Base-by-base conservation (phyloP, 2,329 filamentous ascomycete species). In the Ascochyta viciae-villosae region DNA sequence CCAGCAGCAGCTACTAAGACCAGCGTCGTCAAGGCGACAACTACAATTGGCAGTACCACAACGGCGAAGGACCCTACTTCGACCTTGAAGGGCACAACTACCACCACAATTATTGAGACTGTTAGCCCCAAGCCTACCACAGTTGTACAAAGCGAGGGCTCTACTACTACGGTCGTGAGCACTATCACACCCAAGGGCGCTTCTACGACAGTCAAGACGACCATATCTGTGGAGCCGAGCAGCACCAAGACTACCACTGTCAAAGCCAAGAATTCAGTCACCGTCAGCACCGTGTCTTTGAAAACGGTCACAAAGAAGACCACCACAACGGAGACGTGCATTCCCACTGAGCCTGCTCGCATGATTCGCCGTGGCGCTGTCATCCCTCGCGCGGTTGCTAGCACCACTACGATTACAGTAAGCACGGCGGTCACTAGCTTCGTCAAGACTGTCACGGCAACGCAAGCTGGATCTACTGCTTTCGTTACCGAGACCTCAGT, bases 251-350 rank as follows among this genome's bases (percentile, higher is more conserved):
- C 65, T 3, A 66, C 60, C 24, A 67, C 63, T 10, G 31, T 62
- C 2, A 66, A 69, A 34, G 50, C 63, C 31, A 60, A 60, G n/a
- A 60, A 24, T 19, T 62, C 63, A 2, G 41, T 66, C 4, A 68
- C 62, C 13, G 48, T 65, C 39, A 62, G 49, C 16, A 55, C 50
- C 2, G 62, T 60, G 2, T 69, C 64, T 0, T 51, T 60, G n/a
- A 71, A 72, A 45, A 70, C 61, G 5, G 62, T 62, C 2, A 73
- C 67, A 1, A 74, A 72, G 62, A 67, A 66, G 41, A 65, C 67
- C 0, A 73, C 68, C 2, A 63, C 61, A 15, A 71, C 66, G 6
- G 48, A 54, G 9, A 58, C 64, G 12, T 71, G 69, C 50, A 64
- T 70, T 10, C 69, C 72, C 12, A 72, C 70, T 31, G 52, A 49